phyloP scores from a whole-genome alignment of 2,329 filamentous ascomycete species.

The Pseudopithomyces chartarum region DNA sequence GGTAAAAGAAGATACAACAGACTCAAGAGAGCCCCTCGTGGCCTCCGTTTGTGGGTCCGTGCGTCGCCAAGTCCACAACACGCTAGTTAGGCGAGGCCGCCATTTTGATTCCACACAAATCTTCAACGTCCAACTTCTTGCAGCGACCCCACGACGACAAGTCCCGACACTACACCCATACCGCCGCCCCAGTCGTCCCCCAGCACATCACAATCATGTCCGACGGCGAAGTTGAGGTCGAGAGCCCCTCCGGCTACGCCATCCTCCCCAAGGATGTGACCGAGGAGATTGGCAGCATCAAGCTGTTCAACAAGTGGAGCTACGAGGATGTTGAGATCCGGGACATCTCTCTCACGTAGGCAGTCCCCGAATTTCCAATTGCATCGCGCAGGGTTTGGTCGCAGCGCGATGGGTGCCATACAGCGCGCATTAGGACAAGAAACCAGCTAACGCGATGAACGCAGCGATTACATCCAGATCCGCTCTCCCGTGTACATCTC shows the following conservation, averaged over 20 bases:
- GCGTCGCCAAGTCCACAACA: slow-evolving; percentile 20
- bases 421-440: slow-evolving; percentile 21
- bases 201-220: slow-evolving; percentile 67
- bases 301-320: slow-evolving; percentile 98
- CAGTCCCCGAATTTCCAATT: slow-evolving; percentile 18
- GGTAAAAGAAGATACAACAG: too few species aligned
- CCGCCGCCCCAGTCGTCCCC: slow-evolving; percentile 28
- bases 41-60: not conserved
- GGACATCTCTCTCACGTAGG: slow-evolving; percentile 99
- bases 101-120: slow-evolving; percentile 13
- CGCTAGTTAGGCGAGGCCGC: slow-evolving; percentile 12
- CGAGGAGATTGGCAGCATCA: slow-evolving; percentile 86
- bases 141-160: slow-evolving; percentile 36
- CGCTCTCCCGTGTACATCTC: slow-evolving; percentile 98
- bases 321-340: slow-evolving; percentile 99
- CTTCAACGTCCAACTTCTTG: slow-evolving; percentile 18
- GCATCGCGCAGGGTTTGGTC: slow-evolving; percentile 4
- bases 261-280: slow-evolving; percentile 93
- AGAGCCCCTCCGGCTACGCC: slow-evolving; percentile 73
- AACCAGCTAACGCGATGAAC: slow-evolving; percentile 41
- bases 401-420: slow-evolving; percentile 21
- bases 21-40: not conserved
- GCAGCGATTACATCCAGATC: slow-evolving; percentile 99
- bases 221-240: slow-evolving; percentile 96
- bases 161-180: slow-evolving; percentile 28